A percentile compares a stretch with the other conserved stretches of the same genome.
These are phyloP conservation scores for Choiromyces venosus DNA, from an alignment of 495 filamentous ascomycete genomes.

Conservation along the genomic window DNA sequence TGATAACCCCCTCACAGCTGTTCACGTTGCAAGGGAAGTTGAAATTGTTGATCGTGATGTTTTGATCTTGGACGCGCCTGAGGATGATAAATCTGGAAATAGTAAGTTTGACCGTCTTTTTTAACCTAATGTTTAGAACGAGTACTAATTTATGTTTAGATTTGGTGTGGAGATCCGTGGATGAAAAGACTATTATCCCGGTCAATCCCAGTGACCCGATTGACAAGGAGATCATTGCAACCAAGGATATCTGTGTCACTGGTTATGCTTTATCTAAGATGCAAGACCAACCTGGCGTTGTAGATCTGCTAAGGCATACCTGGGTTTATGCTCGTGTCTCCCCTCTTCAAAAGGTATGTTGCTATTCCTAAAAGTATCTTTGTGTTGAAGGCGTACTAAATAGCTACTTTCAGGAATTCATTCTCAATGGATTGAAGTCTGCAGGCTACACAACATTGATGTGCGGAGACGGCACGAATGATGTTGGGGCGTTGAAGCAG, in stretches of 20 bases:
- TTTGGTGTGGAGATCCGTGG: slow-evolving; percentile 90
- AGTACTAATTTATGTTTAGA: slow-evolving; percentile 40
- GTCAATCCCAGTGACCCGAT: slow-evolving; percentile 79
- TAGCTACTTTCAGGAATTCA: slow-evolving; percentile 56
- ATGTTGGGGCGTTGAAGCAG: slow-evolving; percentile 96
- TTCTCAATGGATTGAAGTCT: slow-evolving; percentile 90
- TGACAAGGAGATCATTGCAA: slow-evolving; percentile 71
- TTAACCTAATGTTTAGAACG: background rate
- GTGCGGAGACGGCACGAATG: slow-evolving; percentile 98
- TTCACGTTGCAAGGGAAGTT: slow-evolving; percentile 90
- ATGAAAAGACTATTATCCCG: slow-evolving; percentile 80
- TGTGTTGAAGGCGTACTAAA: background rate
- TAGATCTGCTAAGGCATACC: slow-evolving; percentile 71
- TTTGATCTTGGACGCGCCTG: slow-evolving; percentile 88
- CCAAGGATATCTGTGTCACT: slow-evolving; percentile 92
- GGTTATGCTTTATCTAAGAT: slow-evolving; percentile 89
- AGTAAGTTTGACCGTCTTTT: slow-evolving; percentile 12
- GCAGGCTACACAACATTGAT: slow-evolving; percentile 96
- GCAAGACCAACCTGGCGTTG: slow-evolving; percentile 68
- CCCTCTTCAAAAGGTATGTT: slow-evolving; percentile 79
- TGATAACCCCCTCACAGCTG: slow-evolving; percentile 93
- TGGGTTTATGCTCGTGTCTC: slow-evolving; percentile 99
- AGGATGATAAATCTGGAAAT: slow-evolving; percentile 76
- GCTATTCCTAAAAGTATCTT: slow-evolving; percentile 3
- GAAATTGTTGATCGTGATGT: slow-evolving; percentile 97